These are phyloP conservation scores for Capsella rubella DNA, from an alignment of 441 rosid genomes.

Conservation along the genomic window DNA sequence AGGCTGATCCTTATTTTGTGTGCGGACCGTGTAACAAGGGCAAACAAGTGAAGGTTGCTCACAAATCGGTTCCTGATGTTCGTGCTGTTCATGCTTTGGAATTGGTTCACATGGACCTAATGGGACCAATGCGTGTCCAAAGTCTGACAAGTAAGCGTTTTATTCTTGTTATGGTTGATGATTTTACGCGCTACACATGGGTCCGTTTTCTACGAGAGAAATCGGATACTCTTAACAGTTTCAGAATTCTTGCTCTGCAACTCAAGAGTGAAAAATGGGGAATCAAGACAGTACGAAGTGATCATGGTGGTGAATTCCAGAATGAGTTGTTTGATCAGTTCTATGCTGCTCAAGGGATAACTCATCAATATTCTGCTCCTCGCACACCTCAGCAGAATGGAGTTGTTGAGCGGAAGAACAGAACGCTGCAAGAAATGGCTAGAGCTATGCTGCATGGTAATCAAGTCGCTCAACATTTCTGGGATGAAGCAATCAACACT, in stretches of 20 bases:
- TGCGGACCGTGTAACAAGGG: neutral
- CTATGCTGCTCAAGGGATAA: accelerated
- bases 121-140: neutral
- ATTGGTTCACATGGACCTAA: neutral
- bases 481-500: neutral
- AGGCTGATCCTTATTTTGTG: neutral
- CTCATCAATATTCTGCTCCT: neutral
- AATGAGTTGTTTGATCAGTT: neutral
- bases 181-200: neutral
- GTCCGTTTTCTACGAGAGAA: neutral
- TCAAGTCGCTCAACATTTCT: neutral
- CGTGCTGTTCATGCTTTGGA: accelerated
- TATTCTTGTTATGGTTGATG: neutral
- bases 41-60: neutral
- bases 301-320: neutral
- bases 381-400: neutral
- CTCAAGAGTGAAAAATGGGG: neutral
- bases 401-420: neutral
- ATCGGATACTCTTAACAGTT: neutral
- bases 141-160: accelerated
- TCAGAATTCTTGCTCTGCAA: neutral
- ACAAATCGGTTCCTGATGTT: accelerated
- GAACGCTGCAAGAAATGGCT: neutral
- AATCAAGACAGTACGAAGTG: neutral
- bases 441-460: neutral